Percentiles rank a stretch among this genome's conserved stretches.
These are phyloP conservation scores for Teratosphaeria zuluensis DNA, from an alignment of 2,329 filamentous ascomycete species.

Conservation along the genomic window DNA sequence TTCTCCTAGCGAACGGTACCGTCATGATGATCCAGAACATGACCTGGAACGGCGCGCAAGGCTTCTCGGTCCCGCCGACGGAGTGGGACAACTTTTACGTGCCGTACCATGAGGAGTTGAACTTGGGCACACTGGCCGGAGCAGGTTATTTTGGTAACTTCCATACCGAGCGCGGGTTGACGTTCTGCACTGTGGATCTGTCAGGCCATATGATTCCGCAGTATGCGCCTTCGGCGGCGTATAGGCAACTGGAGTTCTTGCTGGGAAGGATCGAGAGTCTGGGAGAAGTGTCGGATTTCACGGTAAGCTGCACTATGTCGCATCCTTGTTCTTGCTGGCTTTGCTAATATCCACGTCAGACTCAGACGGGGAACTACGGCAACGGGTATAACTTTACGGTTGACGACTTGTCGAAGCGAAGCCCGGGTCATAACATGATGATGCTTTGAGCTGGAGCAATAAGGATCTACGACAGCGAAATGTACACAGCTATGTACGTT, in stretches of 20 bases:
- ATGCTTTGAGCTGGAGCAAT: not conserved
- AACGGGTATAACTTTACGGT: constrained; percentile 5
- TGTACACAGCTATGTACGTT: not conserved
- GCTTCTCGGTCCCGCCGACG: constrained; percentile 53
- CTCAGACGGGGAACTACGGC: constrained; percentile 6
- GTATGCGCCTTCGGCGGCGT: constrained; percentile 58
- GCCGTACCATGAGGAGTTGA: constrained; percentile 48
- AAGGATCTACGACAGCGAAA: not conserved
- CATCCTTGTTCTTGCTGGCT: no score
- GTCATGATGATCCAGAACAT: constrained; percentile 69
- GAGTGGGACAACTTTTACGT: constrained; percentile 54
- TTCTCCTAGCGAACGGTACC: constrained; percentile 51
- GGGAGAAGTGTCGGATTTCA: constrained; percentile 27
- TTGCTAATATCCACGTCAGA: no score
- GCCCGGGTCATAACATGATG: not conserved
- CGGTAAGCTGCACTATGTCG: constrained; percentile 6
- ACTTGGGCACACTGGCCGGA: constrained; percentile 43
- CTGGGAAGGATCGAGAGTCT: constrained; percentile 58
- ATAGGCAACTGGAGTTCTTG: constrained; percentile 65
- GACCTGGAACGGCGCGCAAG: constrained; percentile 64
- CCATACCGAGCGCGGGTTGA: constrained; percentile 67
- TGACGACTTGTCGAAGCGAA: not conserved
- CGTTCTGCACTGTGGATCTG: constrained; percentile 54
- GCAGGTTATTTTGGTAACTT: constrained; percentile 60
- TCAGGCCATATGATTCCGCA: constrained; percentile 59